phyloP scores from a whole-genome alignment of 2,329 filamentous ascomycete genomes.

The Ceratocystis cubensis region DNA sequence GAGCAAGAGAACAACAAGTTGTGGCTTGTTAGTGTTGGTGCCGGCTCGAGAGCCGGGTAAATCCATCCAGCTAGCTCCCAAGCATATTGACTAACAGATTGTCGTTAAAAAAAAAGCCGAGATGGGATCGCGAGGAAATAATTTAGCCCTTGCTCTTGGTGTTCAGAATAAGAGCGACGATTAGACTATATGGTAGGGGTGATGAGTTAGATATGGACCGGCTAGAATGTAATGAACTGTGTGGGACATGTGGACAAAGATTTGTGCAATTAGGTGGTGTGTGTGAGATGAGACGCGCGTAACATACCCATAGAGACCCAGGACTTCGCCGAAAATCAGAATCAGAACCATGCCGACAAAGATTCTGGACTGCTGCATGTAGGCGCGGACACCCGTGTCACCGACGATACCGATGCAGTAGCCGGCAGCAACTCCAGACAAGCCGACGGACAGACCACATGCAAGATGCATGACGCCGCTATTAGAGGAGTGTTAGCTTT shows the following conservation, averaged over 20 bases:
- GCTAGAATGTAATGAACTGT: background rate
- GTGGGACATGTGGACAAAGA: too few species aligned
- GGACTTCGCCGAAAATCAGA: constrained; percentile 93
- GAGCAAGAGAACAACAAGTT: background rate
- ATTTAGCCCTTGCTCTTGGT: constrained; percentile 58
- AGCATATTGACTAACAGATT: background rate
- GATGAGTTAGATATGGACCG: background rate
- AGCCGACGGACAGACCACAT: constrained; percentile 77
- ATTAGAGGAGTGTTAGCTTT: constrained; percentile 16
- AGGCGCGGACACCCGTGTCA: constrained; percentile 83
- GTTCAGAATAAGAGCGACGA: constrained; percentile 87
- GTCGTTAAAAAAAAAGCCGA: background rate
- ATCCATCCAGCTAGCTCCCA: background rate
- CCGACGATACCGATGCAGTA: constrained; percentile 95
- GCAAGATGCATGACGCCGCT: constrained; percentile 90
- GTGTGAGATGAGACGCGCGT: background rate
- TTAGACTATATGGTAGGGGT: constrained; percentile 48
- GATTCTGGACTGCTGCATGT: constrained; percentile 90
- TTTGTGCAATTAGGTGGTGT: background rate
- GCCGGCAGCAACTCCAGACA: constrained; percentile 84
- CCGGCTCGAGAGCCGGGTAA: background rate
- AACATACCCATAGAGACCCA: constrained; percentile 87
- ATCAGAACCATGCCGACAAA: constrained; percentile 99
- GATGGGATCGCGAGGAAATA: background rate
- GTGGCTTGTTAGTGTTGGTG: background rate